Percentiles rank a stretch among this genome's conserved stretches.
phyloP scores from a whole-genome alignment of 2,329 filamentous ascomycete species.

The Xylariaceae sp. region DNA sequence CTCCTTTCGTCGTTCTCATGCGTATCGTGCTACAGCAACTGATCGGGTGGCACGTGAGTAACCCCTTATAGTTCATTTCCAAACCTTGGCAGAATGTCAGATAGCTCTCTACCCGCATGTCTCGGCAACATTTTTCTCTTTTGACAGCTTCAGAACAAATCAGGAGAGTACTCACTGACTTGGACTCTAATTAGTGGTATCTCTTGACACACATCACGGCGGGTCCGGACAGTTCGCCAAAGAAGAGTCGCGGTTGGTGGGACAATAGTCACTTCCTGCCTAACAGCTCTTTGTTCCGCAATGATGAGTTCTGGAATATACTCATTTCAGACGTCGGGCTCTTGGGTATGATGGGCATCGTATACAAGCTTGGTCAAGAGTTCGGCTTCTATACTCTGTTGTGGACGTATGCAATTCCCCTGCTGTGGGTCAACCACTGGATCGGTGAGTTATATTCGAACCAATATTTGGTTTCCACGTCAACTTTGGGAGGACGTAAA shows the following conservation, averaged over 20 bases:
- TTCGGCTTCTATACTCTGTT: slow-evolving; percentile 53
- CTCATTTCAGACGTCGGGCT: slow-evolving; percentile 59
- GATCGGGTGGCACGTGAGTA: slow-evolving; percentile 11
- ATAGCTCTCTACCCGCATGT: too few species aligned
- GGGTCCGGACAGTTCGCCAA: slow-evolving; percentile 50
- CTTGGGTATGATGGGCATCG: slow-evolving; percentile 44
- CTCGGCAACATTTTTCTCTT: too few species aligned
- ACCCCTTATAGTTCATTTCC: too few species aligned
- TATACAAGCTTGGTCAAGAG: slow-evolving; percentile 49
- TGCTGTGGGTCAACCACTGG: slow-evolving; percentile 68
- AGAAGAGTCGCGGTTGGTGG: slow-evolving; percentile 38
- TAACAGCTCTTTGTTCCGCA: slow-evolving; percentile 56
- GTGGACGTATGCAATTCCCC: slow-evolving; percentile 59
- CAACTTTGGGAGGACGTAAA: not conserved
- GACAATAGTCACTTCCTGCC: slow-evolving; percentile 58
- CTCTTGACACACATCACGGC: slow-evolving; percentile 11
- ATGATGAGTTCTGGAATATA: slow-evolving; percentile 53
- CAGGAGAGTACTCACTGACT: too few species aligned
- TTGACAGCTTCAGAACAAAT: too few species aligned
- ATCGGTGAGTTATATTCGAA: slow-evolving; percentile 35
- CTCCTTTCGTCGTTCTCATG: slow-evolving; percentile 9
- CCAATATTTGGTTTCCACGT: not conserved
- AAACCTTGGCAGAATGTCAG: too few species aligned
- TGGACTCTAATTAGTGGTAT: too few species aligned
- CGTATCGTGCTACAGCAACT: slow-evolving; percentile 12